phyloP scores from a whole-genome alignment of 768 basidiomycete species.

The Tricholoma saponaceum region DNA sequence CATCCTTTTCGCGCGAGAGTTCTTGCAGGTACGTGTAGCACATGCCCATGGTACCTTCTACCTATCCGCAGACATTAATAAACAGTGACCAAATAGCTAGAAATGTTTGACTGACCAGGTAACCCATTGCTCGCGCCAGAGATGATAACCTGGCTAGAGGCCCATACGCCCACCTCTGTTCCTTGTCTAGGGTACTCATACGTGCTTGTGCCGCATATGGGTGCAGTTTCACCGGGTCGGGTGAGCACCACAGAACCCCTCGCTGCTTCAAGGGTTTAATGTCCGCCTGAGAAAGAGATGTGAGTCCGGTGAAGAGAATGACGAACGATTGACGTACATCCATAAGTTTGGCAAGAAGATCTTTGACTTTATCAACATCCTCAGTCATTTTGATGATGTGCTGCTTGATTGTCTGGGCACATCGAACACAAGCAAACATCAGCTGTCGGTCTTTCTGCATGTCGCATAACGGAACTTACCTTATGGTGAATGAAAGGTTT shows the following conservation, averaged over 20 bases:
- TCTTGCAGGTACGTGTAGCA: slow-evolving; percentile 65
- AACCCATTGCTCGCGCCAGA: slow-evolving; percentile 81
- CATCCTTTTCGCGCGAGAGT: slow-evolving; percentile 35
- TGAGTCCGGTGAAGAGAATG: background rate
- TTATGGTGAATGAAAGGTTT: slow-evolving; percentile 85
- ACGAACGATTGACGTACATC: slow-evolving; percentile 41
- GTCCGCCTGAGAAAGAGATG: slow-evolving; percentile 19
- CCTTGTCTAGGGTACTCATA: slow-evolving; percentile 30
- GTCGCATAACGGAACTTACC: slow-evolving; percentile 30
- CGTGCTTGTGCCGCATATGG: slow-evolving; percentile 53
- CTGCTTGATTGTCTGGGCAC: slow-evolving; percentile 61
- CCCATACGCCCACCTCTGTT: slow-evolving; percentile 46
- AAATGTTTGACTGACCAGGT: slow-evolving; percentile 56
- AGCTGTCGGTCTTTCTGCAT: background rate
- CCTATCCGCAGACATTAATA: slow-evolving; percentile 34
- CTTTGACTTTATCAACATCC: slow-evolving; percentile 60
- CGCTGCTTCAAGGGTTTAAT: slow-evolving; percentile 32
- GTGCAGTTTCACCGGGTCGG: slow-evolving; percentile 64
- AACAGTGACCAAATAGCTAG: background rate
- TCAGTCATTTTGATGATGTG: slow-evolving; percentile 74
- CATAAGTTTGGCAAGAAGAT: slow-evolving; percentile 70
- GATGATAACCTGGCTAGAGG: slow-evolving; percentile 47
- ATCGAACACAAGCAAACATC: background rate
- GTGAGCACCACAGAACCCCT: slow-evolving; percentile 38
- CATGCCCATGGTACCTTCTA: slow-evolving; percentile 79